These are phyloP conservation scores for Camelina hispida DNA, from an alignment of 345 rosid genomes.

Conservation along the genomic window DNA sequence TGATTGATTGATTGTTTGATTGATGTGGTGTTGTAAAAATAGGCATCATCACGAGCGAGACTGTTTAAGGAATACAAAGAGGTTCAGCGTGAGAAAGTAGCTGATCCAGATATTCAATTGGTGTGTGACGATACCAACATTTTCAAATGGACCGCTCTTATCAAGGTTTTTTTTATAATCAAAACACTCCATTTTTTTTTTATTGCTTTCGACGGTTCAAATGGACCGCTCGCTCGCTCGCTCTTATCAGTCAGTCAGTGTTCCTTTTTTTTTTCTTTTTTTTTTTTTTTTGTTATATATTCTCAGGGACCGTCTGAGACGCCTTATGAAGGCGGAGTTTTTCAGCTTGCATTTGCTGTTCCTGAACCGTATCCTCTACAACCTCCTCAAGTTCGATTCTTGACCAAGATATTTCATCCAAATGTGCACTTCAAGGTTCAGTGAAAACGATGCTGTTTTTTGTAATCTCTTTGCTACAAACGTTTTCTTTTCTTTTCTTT, in stretches of 20 bases:
- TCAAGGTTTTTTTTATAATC: constrained; percentile 59
- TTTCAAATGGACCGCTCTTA: constrained; percentile 97
- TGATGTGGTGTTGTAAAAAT: no score
- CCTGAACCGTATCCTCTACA: constrained; percentile 97
- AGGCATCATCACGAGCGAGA: constrained; percentile 86
- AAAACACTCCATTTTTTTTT: not conserved
- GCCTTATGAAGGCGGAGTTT: constrained; percentile 95
- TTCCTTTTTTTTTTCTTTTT: no score
- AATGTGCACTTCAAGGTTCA: constrained; percentile 99
- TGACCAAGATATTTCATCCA: constrained; percentile 97
- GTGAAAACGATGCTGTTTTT: not conserved
- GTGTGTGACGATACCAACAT: constrained; percentile 96
- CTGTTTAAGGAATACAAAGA: constrained; percentile 96
- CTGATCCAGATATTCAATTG: constrained; percentile 93
- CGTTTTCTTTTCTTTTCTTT: no score
- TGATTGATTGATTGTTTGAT: no score
- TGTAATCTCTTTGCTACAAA: not conserved
- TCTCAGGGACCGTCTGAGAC: constrained; percentile 94
- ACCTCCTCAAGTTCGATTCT: constrained; percentile 98
- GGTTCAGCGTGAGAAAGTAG: constrained; percentile 89
- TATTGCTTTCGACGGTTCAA: not conserved
- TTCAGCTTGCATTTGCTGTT: constrained; percentile 93
- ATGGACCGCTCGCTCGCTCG: no score
- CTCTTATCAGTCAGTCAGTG: no score
- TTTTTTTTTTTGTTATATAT: no score